phyloP scores from a whole-genome alignment of 768 basidiomycete genomes.

The Daedalea quercina region DNA sequence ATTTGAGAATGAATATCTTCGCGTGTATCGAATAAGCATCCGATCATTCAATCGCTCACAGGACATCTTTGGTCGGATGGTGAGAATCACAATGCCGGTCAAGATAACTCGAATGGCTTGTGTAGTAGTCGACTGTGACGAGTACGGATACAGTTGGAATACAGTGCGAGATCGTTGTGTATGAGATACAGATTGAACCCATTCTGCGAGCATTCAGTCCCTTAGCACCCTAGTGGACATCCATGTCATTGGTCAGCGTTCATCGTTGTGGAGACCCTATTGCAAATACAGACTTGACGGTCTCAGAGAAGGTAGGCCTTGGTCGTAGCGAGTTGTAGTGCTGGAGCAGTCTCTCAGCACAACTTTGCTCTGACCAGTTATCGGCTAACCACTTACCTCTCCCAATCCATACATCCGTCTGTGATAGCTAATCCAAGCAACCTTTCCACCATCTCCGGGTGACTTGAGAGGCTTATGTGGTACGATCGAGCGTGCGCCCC shows the following conservation, averaged over 20 bases:
- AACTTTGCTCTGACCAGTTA: background rate
- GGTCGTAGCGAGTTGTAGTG: conserved; percentile 86
- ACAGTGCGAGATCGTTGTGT: background rate
- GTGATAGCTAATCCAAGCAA: conserved; percentile 84
- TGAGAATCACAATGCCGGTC: too few relatives aligned
- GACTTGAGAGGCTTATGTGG: conserved; percentile 57
- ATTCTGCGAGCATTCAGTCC: background rate
- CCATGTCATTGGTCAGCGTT: background rate
- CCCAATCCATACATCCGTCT: conserved; percentile 92
- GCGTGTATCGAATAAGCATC: too few relatives aligned
- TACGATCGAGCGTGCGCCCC: conserved; percentile 75
- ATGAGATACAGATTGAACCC: background rate
- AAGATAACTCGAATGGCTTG: too few relatives aligned
- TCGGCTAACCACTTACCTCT: conserved; percentile 53
- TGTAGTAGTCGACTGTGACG: too few relatives aligned
- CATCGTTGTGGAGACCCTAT: background rate
- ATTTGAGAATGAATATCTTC: too few relatives aligned
- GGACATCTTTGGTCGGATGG: too few relatives aligned
- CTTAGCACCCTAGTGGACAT: too few relatives aligned
- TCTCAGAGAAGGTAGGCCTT: conserved; percentile 21
- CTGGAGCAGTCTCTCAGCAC: conserved; percentile 29
- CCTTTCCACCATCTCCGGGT: conserved; percentile 29
- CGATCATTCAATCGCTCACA: too few relatives aligned
- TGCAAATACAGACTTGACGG: conserved; percentile 14
- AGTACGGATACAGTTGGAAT: background rate